Conservation (phyloP, 176 grass and related monocot species). For the Miscanthus lutarioriparius region DNA sequence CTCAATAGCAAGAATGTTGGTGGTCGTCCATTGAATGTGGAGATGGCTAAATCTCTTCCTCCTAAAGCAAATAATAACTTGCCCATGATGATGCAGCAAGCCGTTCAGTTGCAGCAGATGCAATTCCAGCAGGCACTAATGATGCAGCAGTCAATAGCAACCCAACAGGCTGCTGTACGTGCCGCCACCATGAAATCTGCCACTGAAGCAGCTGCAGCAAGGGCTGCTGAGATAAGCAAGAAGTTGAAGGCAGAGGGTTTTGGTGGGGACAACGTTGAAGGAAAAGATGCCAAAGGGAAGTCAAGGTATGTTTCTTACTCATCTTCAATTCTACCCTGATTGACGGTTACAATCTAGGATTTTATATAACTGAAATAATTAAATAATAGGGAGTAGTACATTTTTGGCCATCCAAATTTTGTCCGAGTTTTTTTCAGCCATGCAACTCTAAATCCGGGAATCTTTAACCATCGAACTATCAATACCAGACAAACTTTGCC, state of each 20-base stretch:
- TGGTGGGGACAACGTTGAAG: conserved; percentile 41
- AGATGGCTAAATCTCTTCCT: conserved; percentile 94
- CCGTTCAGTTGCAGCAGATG: conserved; percentile 90
- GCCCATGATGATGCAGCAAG: conserved; percentile 95
- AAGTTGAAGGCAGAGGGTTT: conserved; percentile 87
- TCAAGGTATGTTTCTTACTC: conserved; percentile 50
- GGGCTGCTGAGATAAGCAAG: conserved; percentile 96
- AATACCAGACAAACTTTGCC: background rate
- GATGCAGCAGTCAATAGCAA: conserved; percentile 77
- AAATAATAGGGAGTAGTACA: background rate
- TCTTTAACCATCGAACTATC: background rate
- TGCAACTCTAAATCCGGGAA: background rate
- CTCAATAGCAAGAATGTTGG: conserved; percentile 86
- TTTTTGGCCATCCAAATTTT: background rate
- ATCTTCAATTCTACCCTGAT: background rate
- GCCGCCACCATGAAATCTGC: conserved; percentile 98
- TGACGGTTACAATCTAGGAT: background rate
- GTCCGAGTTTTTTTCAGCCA: background rate
- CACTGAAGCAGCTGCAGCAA: conserved; percentile 86
- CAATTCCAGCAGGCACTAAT: conserved; percentile 95
- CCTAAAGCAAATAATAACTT: conserved; percentile 69
- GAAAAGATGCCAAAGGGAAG: conserved; percentile 59
- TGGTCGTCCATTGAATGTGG: conserved; percentile 86
- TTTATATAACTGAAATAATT: background rate
- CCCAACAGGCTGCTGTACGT: conserved; percentile 76